Conservation (phyloP, 768 basidiomycete species). For the Tylopilus cervinicoccineus region DNA sequence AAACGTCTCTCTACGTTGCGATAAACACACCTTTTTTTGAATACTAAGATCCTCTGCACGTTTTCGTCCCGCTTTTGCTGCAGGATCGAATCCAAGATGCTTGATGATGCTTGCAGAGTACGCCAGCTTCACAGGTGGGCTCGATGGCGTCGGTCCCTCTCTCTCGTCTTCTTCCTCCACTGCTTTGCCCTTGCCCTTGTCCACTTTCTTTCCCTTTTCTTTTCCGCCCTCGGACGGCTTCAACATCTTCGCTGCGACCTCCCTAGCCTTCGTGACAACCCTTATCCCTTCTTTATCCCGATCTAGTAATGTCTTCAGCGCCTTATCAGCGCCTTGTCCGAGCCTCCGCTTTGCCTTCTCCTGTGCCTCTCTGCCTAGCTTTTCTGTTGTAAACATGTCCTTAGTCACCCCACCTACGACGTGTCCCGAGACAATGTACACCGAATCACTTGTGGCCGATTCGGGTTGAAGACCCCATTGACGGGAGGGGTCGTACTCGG, state of each 20-base stretch:
- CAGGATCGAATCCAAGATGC: constrained; percentile 77
- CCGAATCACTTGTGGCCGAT: constrained; percentile 38
- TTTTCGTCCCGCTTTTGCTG: constrained; percentile 47
- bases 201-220: constrained; percentile 13
- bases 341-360: constrained; percentile 66
- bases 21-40: constrained; percentile 53
- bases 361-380: constrained; percentile 75
- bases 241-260: constrained; percentile 35
- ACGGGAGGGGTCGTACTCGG: constrained; percentile 61
- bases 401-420: constrained; percentile 50
- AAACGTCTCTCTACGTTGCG: no score
- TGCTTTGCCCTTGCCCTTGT: constrained; percentile 16
- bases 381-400: constrained; percentile 57
- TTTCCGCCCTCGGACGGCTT: constrained; percentile 16
- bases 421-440: constrained; percentile 82
- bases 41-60: constrained; percentile 37
- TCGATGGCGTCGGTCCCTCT: constrained; percentile 16
- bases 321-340: constrained; percentile 56
- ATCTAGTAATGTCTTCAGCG: constrained; percentile 56
- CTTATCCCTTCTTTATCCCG: constrained; percentile 67
- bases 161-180: constrained; percentile 7
- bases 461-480: constrained; percentile 74
- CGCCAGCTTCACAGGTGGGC: constrained; percentile 36
- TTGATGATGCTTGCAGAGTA: constrained; percentile 69
- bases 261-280: constrained; percentile 57